Evolutionary conservation across 345 rosid genomes (phyloP), one percentile per base, ranked within the genome.

Genomic region (Arabidopsis suecica): DNA sequence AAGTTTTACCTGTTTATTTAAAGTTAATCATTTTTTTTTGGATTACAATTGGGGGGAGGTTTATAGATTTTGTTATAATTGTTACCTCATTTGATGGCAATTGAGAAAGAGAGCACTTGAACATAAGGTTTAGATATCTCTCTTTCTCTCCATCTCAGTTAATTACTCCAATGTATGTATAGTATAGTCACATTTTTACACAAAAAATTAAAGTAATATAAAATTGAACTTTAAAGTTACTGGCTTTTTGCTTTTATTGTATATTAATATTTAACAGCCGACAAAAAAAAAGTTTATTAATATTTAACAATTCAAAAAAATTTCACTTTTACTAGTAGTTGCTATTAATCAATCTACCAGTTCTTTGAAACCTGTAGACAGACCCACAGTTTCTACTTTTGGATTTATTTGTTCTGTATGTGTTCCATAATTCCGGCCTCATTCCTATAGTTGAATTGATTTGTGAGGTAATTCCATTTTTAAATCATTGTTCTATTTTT

Each of bases 1-100:
- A 3, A 54, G 33, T 12, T 54, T 48, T 22, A 71, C 11, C 4
- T 49, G 55, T 64, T 56, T 9, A 56, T 64, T 56, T 9, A 56
- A 64, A 47, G n/a, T 23, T 51, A 40, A 50, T 75, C 32, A 28
- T 47, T 67, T 36, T 55, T 33, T 34, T 36, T 41, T 20, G 30
- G 20, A 22, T 62, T 60, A 47, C 30, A 68, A 51, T 30, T 53
- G 71, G 51, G 9, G 9, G 71, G 23, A 45, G 71, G n/a, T 63
- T 61, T 53, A 63, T 76, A 45, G 76, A 18, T 47, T n/a, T 76
- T 45, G 60, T 63, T 63, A 41, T 64, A 77, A 13, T 48, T 57
- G 38, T 63, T 30, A 54, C 75, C 38, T 76, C 57, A 61, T 61
- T 50, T 34, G 25, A 38, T 7, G 32, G 22, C 75, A 45, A 36